Evolutionary conservation across 1,139 yeast species (phyloP), one percentile per base, ranked within the genome.

Genomic region (Yamadazyma dendronema): DNA sequence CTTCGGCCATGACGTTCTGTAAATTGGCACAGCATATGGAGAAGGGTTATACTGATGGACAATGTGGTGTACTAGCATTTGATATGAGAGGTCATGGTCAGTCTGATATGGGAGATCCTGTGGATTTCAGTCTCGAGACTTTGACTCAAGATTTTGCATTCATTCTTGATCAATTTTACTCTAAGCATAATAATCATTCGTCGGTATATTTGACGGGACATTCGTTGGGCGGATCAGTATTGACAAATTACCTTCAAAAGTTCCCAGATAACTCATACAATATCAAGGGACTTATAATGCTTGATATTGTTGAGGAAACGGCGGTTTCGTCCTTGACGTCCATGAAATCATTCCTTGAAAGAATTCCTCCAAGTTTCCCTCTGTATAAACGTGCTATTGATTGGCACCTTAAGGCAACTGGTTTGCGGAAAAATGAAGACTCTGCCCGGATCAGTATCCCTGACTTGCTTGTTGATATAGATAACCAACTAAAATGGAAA

Each of bases 291-390:
- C 61, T 92, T 4, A 75, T 78, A 0, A 79, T 90, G 67, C 61
- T 92, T 17, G 99, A 92, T 58, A 94, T 94, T 2, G 97, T 92
- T 3, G 98, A 92, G 54, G 97, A 90, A 43, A 84, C 92, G 0
- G 97, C 97, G 0, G 68, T 84, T 2, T 73, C 75, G 25, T 80
- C 96, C 0, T 63, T 92, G 5, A 53, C 59, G 4, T 68, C 78
- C 3, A 90, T 92, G 88, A 76, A 80, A 3, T 53, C 59, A 16
- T 85, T 86, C 45, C 66, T 92, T 6, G 56, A 62, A 3, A 65
- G 69, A 16, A 65, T 94, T 27, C 97, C 98, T 0, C 54, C 55
- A 19, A 47, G 53, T 1, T 92, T 92, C 49, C 46, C 55, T 0
- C 61, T 77, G 1, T 47, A 77, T 6, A 56, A 68, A 12, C 72